Conservation (phyloP, 352 stramenopile species). For the Globisporangium recalcitrans region DNA sequence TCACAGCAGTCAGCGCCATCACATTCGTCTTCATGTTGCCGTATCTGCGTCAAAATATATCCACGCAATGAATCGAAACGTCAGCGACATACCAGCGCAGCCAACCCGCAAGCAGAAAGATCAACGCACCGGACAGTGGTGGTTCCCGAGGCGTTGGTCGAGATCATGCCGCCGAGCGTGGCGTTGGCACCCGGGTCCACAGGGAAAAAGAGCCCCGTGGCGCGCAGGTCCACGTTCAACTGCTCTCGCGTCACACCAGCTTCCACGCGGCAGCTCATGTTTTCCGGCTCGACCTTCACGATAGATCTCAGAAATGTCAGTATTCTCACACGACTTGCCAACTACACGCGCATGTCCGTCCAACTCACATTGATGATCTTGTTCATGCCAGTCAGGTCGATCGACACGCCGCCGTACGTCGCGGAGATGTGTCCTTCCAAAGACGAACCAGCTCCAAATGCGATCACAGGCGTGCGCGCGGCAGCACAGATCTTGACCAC, state of each 20-base stretch:
- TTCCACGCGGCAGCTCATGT: slow-evolving; percentile 91
- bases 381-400: slow-evolving; percentile 89
- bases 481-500: slow-evolving; percentile 89
- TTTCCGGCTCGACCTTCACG: slow-evolving; percentile 52
- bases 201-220: slow-evolving; percentile 92
- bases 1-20: slow-evolving; percentile 89
- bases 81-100: not conserved
- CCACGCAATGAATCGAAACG: not conserved
- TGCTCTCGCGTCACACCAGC: slow-evolving; percentile 91
- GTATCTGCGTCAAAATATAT: slow-evolving; percentile 41
- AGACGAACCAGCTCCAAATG: slow-evolving; percentile 89
- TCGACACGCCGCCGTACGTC: slow-evolving; percentile 83
- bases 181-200: slow-evolving; percentile 97
- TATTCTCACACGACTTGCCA: not conserved
- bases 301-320: not conserved
- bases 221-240: slow-evolving; percentile 85
- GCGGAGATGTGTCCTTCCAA: slow-evolving; percentile 96
- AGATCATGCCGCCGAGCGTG: slow-evolving; percentile 94
- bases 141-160: slow-evolving; percentile 87
- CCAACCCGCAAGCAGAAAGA: not conserved
- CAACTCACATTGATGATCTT: slow-evolving; percentile 40
- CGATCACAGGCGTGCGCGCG: slow-evolving; percentile 87
- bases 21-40: slow-evolving; percentile 98
- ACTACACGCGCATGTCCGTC: not conserved
- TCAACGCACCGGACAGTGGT: slow-evolving; percentile 70